phyloP scores from a whole-genome alignment of 1,139 yeast genomes.

The Saccharomyces hybrid region DNA sequence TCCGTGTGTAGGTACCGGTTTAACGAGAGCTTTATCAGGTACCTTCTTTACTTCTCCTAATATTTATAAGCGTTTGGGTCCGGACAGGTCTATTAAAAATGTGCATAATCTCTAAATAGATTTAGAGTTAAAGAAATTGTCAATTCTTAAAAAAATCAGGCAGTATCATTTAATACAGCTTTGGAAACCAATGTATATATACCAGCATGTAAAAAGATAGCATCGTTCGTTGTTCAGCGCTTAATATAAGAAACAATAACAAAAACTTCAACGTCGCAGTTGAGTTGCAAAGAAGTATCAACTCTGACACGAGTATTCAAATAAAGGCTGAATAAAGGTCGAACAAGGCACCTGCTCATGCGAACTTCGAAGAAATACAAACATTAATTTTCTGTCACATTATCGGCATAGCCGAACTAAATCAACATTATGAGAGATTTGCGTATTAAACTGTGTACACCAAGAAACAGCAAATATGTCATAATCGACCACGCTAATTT shows the following conservation, averaged over 20 bases:
- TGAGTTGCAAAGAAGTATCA: not conserved
- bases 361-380: not conserved
- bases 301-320: not conserved
- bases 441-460: not conserved
- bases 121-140: not conserved
- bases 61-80: not conserved
- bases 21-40: not conserved
- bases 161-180: no score
- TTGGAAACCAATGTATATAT: not conserved
- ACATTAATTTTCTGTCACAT: not conserved
- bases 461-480: not conserved
- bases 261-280: not conserved
- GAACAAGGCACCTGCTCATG: not conserved
- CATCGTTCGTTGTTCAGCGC: not conserved
- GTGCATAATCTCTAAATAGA: not conserved
- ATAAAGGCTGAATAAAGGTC: not conserved
- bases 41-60: not conserved
- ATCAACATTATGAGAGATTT: not conserved
- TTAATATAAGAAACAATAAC: not conserved
- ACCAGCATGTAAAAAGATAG: not conserved
- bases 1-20: not conserved
- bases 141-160: not conserved
- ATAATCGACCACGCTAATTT: not conserved
- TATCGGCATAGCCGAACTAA: not conserved
- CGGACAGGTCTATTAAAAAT: not conserved